Conservation (phyloP, 2,329 filamentous ascomycete genomes). For the Aotearoamyces nothofagi region DNA sequence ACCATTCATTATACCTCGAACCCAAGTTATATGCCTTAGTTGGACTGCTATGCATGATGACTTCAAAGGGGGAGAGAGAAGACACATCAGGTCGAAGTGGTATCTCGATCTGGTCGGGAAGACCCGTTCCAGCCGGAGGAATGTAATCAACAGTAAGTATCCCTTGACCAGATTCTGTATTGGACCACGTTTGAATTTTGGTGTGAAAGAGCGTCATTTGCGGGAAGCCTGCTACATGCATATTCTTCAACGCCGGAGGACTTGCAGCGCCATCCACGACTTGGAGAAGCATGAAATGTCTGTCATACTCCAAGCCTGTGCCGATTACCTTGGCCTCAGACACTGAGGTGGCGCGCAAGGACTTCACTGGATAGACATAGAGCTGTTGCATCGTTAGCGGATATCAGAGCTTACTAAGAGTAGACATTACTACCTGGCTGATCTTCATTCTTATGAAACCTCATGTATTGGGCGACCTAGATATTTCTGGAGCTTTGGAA, state of each 20-base stretch:
- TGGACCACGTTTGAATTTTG: conserved; percentile 26
- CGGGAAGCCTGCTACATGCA: conserved; percentile 42
- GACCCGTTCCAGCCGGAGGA: conserved; percentile 9
- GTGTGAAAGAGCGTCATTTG: conserved; percentile 51
- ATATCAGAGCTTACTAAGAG: no score
- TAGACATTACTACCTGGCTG: no score
- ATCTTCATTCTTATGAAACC: no score
- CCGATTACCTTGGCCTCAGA: conserved; percentile 34
- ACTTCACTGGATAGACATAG: conserved; percentile 63
- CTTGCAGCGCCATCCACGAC: conserved; percentile 24
- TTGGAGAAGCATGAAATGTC: conserved; percentile 54
- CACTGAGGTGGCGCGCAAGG: conserved; percentile 45
- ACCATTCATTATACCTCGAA: conserved; percentile 44
- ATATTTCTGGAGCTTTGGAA: no score
- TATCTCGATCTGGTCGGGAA: conserved; percentile 36
- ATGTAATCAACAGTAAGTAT: conserved; percentile 29
- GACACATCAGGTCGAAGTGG: conserved; percentile 35
- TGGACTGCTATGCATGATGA: conserved; percentile 44
- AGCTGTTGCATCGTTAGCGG: no score
- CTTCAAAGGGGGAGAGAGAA: conserved; percentile 28
- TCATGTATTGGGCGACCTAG: no score
- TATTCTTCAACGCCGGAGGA: conserved; percentile 38
- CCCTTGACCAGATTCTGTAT: no score
- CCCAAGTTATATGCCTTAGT: conserved; percentile 50
- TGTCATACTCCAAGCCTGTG: conserved; percentile 51